phyloP scores from a whole-genome alignment of 495 filamentous ascomycete species.

The Aspergillus hancockii region DNA sequence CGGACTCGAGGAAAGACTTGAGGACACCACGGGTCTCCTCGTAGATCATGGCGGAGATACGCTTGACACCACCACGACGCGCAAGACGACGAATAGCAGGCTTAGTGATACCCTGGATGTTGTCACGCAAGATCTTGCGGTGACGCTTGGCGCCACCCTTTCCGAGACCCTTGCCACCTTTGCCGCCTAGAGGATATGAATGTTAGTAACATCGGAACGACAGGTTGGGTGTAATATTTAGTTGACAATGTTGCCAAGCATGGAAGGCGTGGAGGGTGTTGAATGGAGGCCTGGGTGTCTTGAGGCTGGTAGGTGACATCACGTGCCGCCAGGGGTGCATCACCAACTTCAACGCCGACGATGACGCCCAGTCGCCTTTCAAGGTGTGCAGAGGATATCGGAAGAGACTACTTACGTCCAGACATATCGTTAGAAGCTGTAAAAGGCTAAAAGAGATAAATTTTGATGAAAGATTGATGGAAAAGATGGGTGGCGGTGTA shows the following conservation, averaged over 20 bases:
- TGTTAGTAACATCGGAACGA: neutral
- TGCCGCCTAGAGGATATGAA: constrained; percentile 62
- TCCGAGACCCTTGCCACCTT: constrained; percentile 81
- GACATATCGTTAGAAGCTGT: constrained; percentile 67
- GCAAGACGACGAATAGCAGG: constrained; percentile 69
- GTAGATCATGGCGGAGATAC: constrained; percentile 70
- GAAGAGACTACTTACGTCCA: constrained; percentile 77
- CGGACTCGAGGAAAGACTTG: constrained; percentile 65
- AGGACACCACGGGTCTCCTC: constrained; percentile 69
- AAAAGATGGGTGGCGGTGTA: constrained; percentile 17
- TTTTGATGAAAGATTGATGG: constrained; percentile 34
- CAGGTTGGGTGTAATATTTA: neutral
- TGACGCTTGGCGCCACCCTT: constrained; percentile 99
- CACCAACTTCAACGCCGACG: neutral
- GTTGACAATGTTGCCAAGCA: neutral
- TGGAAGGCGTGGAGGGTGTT: constrained; percentile 18
- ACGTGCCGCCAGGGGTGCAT: constrained; percentile 17
- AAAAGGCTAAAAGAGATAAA: constrained; percentile 20
- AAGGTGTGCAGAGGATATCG: constrained; percentile 14
- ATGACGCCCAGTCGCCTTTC: constrained; percentile 5
- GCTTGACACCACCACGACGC: constrained; percentile 64
- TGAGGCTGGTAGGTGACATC: constrained; percentile 6
- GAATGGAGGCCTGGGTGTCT: neutral
- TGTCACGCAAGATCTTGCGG: constrained; percentile 99
- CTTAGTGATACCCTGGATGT: constrained; percentile 88